Conservation (phyloP, 257 asterid species). For the Schizonepeta tenuifolia region DNA sequence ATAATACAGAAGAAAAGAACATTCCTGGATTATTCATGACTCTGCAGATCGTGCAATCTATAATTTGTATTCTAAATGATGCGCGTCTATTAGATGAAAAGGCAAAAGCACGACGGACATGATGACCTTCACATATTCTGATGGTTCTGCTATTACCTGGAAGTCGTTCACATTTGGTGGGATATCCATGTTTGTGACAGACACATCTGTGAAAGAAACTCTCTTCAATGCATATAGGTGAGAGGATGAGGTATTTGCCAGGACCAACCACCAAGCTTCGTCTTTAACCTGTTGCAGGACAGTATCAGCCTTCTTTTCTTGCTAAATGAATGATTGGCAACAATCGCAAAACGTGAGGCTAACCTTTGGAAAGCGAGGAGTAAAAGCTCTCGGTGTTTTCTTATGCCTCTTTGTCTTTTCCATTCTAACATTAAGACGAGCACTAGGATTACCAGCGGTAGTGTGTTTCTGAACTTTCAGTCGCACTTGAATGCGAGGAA, state of each 20-base stretch:
- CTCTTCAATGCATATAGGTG: conserved; percentile 81
- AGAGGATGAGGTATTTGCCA: conserved; percentile 68
- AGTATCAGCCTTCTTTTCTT: conserved; percentile 31
- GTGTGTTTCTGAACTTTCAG: conserved; percentile 61
- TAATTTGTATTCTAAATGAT: not conserved
- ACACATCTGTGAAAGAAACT: conserved; percentile 64
- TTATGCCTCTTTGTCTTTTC: conserved; percentile 54
- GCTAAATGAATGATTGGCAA: conserved; percentile 18
- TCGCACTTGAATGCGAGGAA: conserved; percentile 68
- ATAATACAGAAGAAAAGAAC: not conserved
- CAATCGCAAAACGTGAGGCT: conserved; percentile 11
- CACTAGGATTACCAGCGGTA: conserved; percentile 38
- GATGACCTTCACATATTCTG: not conserved
- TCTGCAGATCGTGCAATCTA: not conserved
- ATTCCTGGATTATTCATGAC: not conserved
- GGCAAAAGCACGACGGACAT: not conserved
- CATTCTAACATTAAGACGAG: conserved; percentile 63
- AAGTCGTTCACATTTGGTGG: conserved; percentile 57
- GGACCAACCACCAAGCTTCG: conserved; percentile 99
- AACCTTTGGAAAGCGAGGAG: conserved; percentile 95
- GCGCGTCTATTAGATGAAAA: not conserved
- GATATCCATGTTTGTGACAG: conserved; percentile 64
- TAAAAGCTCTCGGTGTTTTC: conserved; percentile 69
- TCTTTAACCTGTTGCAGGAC: conserved; percentile 69
- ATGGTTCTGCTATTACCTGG: conserved; percentile 48